phyloP scores from a whole-genome alignment of 805 yeast genomes.

The Candida awuae region DNA sequence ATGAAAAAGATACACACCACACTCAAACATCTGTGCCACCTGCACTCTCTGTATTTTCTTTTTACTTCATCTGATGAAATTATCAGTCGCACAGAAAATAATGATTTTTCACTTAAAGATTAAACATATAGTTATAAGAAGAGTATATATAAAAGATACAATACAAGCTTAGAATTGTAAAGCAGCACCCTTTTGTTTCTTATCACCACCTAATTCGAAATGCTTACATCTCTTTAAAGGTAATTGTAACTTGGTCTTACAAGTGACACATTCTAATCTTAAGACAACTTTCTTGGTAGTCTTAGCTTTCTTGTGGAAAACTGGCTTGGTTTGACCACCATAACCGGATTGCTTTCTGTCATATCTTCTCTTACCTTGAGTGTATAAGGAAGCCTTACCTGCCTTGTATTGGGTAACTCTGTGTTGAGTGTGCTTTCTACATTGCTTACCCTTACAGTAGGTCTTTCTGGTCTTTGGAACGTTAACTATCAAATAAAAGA shows the following conservation, averaged over 20 bases:
- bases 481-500: slow-evolving; percentile 61
- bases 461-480: slow-evolving; percentile 99
- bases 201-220: slow-evolving; percentile 99
- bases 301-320: slow-evolving; percentile 99
- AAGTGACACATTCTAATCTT: slow-evolving; percentile 96
- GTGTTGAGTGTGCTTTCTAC: slow-evolving; percentile 99
- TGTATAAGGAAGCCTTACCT: slow-evolving; percentile 98
- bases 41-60: too few species aligned
- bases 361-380: slow-evolving; percentile 99
- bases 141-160: slow-evolving; percentile 1
- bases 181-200: slow-evolving; percentile 99
- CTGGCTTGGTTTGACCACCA: slow-evolving; percentile 99
- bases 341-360: slow-evolving; percentile 99
- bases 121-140: slow-evolving; percentile 6
- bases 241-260: slow-evolving; percentile 98
- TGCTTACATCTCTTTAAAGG: slow-evolving; percentile 99
- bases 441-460: slow-evolving; percentile 98
- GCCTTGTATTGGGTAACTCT: slow-evolving; percentile 99
- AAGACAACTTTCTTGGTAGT: slow-evolving; percentile 99
- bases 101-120: neutral
- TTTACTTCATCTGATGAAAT: too few species aligned
- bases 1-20: too few species aligned
- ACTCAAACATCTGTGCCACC: too few species aligned
- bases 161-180: slow-evolving; percentile 74
- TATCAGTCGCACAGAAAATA: too few species aligned